Percentiles rank a stretch among this genome's conserved stretches.
Conservation (phyloP, 73 alveolate species). For the Blepharisma stoltei region DNA sequence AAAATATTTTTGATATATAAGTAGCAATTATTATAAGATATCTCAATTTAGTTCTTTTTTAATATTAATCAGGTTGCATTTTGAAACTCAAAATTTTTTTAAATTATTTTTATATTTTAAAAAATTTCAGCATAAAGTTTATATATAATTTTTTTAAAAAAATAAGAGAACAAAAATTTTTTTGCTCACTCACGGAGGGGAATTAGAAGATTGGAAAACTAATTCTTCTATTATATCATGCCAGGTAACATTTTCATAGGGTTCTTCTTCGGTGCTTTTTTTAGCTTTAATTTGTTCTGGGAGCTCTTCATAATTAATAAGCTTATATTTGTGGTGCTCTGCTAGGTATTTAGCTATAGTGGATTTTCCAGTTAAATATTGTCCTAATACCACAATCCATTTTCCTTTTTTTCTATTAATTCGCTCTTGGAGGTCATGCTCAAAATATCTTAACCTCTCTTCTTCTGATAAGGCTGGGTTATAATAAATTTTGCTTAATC, state of each 20-base stretch:
- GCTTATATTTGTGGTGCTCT: not conserved
- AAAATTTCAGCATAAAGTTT: no score
- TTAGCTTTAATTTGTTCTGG: slow-evolving; percentile 28
- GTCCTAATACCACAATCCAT: slow-evolving; percentile 2
- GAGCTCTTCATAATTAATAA: slow-evolving; percentile 22
- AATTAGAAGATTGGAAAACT: no score
- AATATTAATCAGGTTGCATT: no score
- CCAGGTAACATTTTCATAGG: slow-evolving; percentile 26
- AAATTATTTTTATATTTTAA: no score
- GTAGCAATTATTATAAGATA: no score
- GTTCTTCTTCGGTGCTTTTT: slow-evolving; percentile 32
- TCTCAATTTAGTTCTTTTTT: no score
- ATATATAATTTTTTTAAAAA: no score
- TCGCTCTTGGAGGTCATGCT: slow-evolving; percentile 20
- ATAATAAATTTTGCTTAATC: not conserved
- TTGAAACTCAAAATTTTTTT: no score
- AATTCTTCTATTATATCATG: slow-evolving; percentile 30
- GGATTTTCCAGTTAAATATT: slow-evolving; percentile 17
- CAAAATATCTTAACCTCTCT: not conserved
- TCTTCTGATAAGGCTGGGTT: not conserved
- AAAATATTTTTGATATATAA: no score
- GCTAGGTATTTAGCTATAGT: slow-evolving; percentile 1
- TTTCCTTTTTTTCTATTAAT: slow-evolving; percentile 13
- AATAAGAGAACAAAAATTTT: no score
- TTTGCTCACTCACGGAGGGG: no score